Evolutionary conservation across 2,329 filamentous ascomycete species (phyloP), one percentile per base, ranked within the genome.

Genomic region (Mariannaea elegans): DNA sequence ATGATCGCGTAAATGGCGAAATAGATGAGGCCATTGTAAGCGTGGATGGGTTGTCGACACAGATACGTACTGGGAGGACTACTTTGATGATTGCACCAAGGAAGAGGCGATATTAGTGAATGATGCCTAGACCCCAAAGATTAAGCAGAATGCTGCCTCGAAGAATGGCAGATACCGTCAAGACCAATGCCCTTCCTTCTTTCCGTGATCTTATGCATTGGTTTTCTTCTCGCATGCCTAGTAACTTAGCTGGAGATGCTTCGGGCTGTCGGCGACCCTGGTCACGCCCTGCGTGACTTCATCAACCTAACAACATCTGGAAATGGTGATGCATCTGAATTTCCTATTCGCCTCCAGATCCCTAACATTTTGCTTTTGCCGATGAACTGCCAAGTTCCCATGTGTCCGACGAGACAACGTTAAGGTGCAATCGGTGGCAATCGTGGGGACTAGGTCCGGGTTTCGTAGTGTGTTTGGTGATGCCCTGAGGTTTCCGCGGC

Each of bases 341-440:
- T n/a, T n/a, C n/a, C n/a, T n/a, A 61, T 46, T 47, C 41, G 47
- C 31, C 23, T 55, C 45, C 19, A 19, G 36, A 56, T n/a, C 53
- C 53, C 36, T 49, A n/a, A 56, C 53, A 45, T 16, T 29, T 19
- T 41, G 21, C 36, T 36, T 48, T 55, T 9, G 45, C 29, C 38
- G 39, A 56, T 32, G 54, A 56, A 56, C 53, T 36, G 32, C 21
- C 46, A 27, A 38, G 54, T 44, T 31, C 41, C 24, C 32, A 32
- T 38, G 46, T 24, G 21, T 16, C 44, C 54, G 48, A 45, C 24
- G 31, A 45, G 46, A 56, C 52, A 29, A 64, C 53, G 61, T n/a
- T 58, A 69, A 64, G 58, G 67, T 56, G 67, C 57, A 68, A 69
- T 65, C 58, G 32, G 57, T 65, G 44, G 61, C 55, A 70, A 70